phyloP scores from a whole-genome alignment of 2,329 filamentous ascomycete genomes.

The Fusarium coicis region DNA sequence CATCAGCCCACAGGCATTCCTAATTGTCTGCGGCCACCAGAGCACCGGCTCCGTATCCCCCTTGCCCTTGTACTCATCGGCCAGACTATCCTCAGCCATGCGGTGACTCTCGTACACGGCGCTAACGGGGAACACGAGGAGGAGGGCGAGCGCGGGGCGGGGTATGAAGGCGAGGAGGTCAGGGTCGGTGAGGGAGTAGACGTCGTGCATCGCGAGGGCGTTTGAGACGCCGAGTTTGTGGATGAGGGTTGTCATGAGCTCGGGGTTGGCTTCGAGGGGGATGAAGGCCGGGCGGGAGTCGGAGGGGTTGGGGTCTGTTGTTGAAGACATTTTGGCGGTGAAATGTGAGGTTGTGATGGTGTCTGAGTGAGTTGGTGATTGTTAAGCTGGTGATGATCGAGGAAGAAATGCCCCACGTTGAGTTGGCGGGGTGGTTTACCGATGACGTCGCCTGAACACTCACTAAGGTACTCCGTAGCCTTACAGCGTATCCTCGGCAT shows the following conservation, averaged over 20 bases:
- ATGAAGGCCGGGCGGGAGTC: slow-evolving; percentile 61
- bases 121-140: slow-evolving; percentile 91
- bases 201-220: slow-evolving; percentile 85
- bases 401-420: slow-evolving; percentile 12
- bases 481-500: background rate
- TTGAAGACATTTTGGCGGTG: slow-evolving; percentile 46
- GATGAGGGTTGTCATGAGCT: slow-evolving; percentile 85
- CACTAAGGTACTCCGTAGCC: background rate
- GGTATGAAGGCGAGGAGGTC: slow-evolving; percentile 88
- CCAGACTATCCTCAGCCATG: slow-evolving; percentile 74
- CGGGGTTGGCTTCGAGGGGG: slow-evolving; percentile 79
- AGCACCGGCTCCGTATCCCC: slow-evolving; percentile 80
- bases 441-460: slow-evolving; percentile 28
- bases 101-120: slow-evolving; percentile 82
- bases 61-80: slow-evolving; percentile 71
- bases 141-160: slow-evolving; percentile 85
- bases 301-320: slow-evolving; percentile 54
- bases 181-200: slow-evolving; percentile 89
- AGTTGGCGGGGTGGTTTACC: slow-evolving; percentile 4
- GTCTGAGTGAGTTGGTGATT: background rate
- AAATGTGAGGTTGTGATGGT: background rate
- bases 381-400: background rate
- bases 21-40: slow-evolving; percentile 96
- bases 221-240: slow-evolving; percentile 85
- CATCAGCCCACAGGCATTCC: slow-evolving; percentile 92